Evolutionary conservation across 768 basidiomycete species (phyloP).

Genomic region (Suillus hirtellus): DNA sequence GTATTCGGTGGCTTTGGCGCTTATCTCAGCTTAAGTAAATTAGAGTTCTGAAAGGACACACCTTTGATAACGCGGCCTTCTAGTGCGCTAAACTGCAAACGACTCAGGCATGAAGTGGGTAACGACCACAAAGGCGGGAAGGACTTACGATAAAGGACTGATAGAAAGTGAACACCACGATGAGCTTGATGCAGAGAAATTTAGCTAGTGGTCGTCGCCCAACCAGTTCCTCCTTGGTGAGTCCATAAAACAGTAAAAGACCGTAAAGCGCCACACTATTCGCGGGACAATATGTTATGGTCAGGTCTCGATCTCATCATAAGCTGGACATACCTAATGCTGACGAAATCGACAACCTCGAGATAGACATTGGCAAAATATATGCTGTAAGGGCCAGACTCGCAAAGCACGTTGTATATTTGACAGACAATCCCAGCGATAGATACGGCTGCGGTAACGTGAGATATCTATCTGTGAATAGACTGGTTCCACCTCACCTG

Average conservation of each 20-base stretch:
- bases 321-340: constrained; percentile 60
- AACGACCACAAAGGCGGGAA: background rate
- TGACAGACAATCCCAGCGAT: constrained; percentile 82
- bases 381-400: constrained; percentile 55
- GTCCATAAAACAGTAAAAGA: constrained; percentile 77
- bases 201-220: constrained; percentile 80
- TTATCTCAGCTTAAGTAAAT: constrained; percentile 2
- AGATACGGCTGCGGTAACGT: constrained; percentile 34
- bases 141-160: constrained; percentile 69
- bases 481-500: constrained; percentile 32
- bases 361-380: constrained; percentile 71
- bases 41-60: constrained; percentile 22
- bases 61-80: constrained; percentile 70
- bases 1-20: constrained; percentile 59
- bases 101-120: background rate
- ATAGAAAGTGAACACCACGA: constrained; percentile 89
- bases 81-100: constrained; percentile 59
- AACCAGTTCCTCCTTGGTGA: constrained; percentile 77
- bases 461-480: background rate
- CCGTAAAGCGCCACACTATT: constrained; percentile 82
- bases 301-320: background rate
- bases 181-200: constrained; percentile 84
- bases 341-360: constrained; percentile 72
- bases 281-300: background rate
- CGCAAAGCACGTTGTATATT: constrained; percentile 66